Evolutionary conservation across 2,329 filamentous ascomycete species (phyloP), one percentile per base, ranked within the genome.

Genomic region (Cladosporium sp.): DNA sequence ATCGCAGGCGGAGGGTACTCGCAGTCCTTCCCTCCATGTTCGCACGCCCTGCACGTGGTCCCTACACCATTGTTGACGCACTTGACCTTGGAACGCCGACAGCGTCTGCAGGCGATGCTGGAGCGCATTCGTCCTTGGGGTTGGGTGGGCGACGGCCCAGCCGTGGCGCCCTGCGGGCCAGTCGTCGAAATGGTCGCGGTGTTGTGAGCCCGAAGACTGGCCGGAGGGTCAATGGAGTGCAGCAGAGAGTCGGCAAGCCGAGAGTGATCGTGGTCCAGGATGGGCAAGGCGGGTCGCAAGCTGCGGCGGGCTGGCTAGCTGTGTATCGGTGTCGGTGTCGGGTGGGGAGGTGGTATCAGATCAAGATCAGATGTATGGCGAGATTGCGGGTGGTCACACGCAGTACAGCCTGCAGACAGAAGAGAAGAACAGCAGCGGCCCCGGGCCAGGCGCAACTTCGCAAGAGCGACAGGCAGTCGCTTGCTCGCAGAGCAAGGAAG

Each of bases 1-100:
- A 79, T 78, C 7, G 55, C 62, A 26, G 84, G 80, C 36, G 87
- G 81, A 10, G 90, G 90, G 76, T 93, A 92, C 68, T 86, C 85
- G 75, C 92, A 95, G 67, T 91, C 86, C 74, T 90, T 86, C 54
- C 88, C 87, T 60, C 87, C 87, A 67, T 88, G 88, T 74, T 90
- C 86, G 76, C 92, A 96, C 14, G 88, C 88, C 68, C 91, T 87
- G 80, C 92, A 96, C 18, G 86, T 87, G 18, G 87, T 88, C 68
- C 86, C 86, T 66, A 89, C 86, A 67, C 91, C 91, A 71, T 86
- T 85, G 79, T 95, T 95, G 77, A 92, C 88, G 80, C 92, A 96
- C 79, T 94, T 94, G 76, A 94, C 92, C 80, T 95, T 96, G 76
- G 90, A 92, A 73, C 87, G 87, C 66, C 92, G 86, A 76, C 92